phyloP scores from a whole-genome alignment of 768 basidiomycete species.

The Amanita rubescens region DNA sequence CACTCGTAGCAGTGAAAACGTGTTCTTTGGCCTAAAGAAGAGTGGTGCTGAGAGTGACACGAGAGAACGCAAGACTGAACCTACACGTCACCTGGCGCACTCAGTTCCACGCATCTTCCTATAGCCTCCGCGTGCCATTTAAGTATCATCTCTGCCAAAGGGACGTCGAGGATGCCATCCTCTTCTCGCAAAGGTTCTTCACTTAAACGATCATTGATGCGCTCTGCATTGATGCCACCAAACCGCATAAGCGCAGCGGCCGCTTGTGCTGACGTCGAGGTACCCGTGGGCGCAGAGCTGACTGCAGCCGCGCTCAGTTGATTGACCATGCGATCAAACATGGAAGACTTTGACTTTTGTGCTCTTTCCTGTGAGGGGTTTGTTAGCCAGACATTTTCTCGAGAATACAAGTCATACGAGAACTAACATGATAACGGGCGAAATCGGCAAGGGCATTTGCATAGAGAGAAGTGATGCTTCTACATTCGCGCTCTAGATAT shows the following conservation, averaged over 20 bases:
- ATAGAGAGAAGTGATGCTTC: constrained; percentile 75
- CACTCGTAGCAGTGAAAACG: constrained; percentile 73
- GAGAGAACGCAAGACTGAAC: constrained; percentile 20
- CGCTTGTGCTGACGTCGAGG: constrained; percentile 73
- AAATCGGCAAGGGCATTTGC: constrained; percentile 63
- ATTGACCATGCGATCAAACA: constrained; percentile 90
- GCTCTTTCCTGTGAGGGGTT: constrained; percentile 39
- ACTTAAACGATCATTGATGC: constrained; percentile 38
- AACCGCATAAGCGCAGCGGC: constrained; percentile 87
- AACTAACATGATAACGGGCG: constrained; percentile 77
- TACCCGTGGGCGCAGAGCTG: constrained; percentile 45
- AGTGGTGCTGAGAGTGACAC: constrained; percentile 2
- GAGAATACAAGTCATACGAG: background rate
- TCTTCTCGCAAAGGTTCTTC: constrained; percentile 75
- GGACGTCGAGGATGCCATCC: constrained; percentile 73
- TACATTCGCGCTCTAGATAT: constrained; percentile 89
- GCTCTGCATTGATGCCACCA: constrained; percentile 63
- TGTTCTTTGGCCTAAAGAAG: constrained; percentile 73
- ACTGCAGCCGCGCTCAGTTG: constrained; percentile 74
- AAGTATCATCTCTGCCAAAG: constrained; percentile 82
- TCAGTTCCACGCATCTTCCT: constrained; percentile 90
- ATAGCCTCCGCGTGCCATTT: constrained; percentile 98
- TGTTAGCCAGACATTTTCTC: constrained; percentile 7
- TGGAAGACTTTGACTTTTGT: constrained; percentile 64
- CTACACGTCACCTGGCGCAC: constrained; percentile 75